phyloP scores from a whole-genome alignment of 1,139 yeast genomes.

The Kurtzmaniella quercitrusa region DNA sequence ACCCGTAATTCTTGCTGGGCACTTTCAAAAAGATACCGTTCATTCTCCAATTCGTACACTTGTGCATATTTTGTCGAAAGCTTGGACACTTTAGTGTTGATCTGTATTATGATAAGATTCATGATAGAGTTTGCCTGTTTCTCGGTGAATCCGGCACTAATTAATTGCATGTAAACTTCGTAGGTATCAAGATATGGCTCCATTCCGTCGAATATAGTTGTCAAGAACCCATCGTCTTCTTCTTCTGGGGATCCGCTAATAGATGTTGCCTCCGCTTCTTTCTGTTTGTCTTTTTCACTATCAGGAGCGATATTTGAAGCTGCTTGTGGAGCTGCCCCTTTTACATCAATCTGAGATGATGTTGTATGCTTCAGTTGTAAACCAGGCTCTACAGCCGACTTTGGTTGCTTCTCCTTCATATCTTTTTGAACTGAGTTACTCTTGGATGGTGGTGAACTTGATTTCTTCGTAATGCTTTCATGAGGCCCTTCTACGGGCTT shows the following conservation, averaged over 20 bases:
- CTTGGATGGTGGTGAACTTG: too few relatives aligned
- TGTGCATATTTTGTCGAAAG: constrained; percentile 61
- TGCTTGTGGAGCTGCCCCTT: constrained; percentile 5
- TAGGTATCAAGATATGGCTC: constrained; percentile 54
- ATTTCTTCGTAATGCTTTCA: too few relatives aligned
- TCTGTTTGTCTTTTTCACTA: not conserved
- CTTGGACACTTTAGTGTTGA: constrained; percentile 53
- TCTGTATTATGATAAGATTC: constrained; percentile 43
- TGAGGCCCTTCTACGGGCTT: too few relatives aligned
- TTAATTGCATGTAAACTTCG: constrained; percentile 37
- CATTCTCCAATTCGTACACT: constrained; percentile 74
- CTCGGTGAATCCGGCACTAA: constrained; percentile 46
- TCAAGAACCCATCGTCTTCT: constrained; percentile 19
- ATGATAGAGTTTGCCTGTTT: constrained; percentile 53
- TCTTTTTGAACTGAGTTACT: too few relatives aligned
- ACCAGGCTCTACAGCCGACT: too few relatives aligned
- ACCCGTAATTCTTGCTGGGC: constrained; percentile 85
- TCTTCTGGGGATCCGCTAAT: constrained; percentile 1
- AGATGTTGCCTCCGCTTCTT: not conserved
- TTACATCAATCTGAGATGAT: too few relatives aligned
- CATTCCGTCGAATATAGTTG: constrained; percentile 37
- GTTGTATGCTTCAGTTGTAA: not conserved
- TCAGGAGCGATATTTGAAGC: not conserved
- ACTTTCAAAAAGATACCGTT: constrained; percentile 83
- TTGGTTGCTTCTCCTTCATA: too few relatives aligned